Conservation (phyloP, 2,329 filamentous ascomycete genomes). For the Fusarium tjaetaba region DNA sequence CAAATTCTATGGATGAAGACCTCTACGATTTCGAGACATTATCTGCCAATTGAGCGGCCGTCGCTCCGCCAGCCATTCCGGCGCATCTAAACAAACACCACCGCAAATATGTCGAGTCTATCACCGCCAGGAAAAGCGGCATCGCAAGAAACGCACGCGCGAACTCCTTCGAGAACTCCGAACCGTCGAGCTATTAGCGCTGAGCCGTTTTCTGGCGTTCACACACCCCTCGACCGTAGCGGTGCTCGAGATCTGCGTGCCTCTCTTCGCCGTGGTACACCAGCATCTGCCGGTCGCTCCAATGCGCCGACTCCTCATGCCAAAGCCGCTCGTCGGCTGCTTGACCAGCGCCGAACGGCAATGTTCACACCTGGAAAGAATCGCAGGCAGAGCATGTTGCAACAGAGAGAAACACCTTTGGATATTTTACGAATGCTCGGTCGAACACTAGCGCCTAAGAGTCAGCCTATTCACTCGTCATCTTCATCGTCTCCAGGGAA, state of each 20-base stretch:
- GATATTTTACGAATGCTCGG: constrained; percentile 65
- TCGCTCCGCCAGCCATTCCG: background rate
- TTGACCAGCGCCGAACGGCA: constrained; percentile 67
- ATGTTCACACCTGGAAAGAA: constrained; percentile 69
- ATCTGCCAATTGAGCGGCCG: background rate
- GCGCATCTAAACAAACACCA: constrained; percentile 25
- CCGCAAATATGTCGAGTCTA: constrained; percentile 27
- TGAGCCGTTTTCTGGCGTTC: constrained; percentile 55
- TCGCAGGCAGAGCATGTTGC: constrained; percentile 65
- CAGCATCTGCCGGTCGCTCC: constrained; percentile 56
- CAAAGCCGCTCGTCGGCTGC: constrained; percentile 66
- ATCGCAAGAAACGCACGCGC: constrained; percentile 18
- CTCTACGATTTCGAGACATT: background rate
- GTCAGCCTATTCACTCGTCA: constrained; percentile 57
- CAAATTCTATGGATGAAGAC: background rate
- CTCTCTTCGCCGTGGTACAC: constrained; percentile 54
- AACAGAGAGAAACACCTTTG: constrained; percentile 65
- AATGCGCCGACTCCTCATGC: constrained; percentile 68
- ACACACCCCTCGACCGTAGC: constrained; percentile 55
- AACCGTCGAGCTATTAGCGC: constrained; percentile 43
- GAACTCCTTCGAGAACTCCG: constrained; percentile 44
- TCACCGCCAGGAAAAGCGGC: constrained; percentile 21
- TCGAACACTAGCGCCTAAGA: constrained; percentile 61
- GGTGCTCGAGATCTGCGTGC: constrained; percentile 51
- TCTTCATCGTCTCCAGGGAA: constrained; percentile 55